A percentile compares a stretch with the other conserved stretches of the same genome.
These are phyloP conservation scores for Rutstroemia sp. DNA, from an alignment of 2,329 filamentous ascomycete species.

Conservation along the genomic window DNA sequence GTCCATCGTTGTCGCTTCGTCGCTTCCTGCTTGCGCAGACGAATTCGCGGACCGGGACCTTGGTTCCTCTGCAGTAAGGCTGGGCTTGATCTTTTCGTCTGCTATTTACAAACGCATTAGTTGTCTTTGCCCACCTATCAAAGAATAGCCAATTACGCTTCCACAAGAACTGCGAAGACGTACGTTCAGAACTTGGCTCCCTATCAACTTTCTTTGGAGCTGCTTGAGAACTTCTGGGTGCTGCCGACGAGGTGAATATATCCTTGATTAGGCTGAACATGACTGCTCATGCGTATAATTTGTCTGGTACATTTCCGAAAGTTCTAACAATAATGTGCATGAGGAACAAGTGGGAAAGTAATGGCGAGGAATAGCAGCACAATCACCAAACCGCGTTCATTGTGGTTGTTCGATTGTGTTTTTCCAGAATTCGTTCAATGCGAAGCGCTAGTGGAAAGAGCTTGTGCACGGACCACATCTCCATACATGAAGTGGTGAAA, in stretches of 20 bases:
- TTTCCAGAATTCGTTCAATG: too few species aligned
- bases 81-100: too few species aligned
- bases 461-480: not conserved
- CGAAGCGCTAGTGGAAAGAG: not conserved
- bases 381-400: too few species aligned
- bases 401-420: too few species aligned
- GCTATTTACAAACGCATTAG: too few species aligned
- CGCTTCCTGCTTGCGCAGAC: not conserved
- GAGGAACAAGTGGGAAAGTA: too few species aligned
- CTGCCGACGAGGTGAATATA: not conserved
- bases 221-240: not conserved
- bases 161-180: not conserved
- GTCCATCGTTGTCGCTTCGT: not conserved
- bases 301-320: too few species aligned
- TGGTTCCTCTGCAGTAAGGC: too few species aligned
- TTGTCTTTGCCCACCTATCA: too few species aligned
- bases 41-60: not conserved
- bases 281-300: not conserved
- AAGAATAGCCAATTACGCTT: too few species aligned
- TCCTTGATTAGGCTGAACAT: conserved; percentile 1
- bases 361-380: too few species aligned
- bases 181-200: conserved; percentile 3
- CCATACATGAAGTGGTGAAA: not conserved
- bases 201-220: not conserved
- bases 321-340: too few species aligned